phyloP scores from a whole-genome alignment of 169 alveolate genomes.

The Cryptosporidium andersoni region DNA sequence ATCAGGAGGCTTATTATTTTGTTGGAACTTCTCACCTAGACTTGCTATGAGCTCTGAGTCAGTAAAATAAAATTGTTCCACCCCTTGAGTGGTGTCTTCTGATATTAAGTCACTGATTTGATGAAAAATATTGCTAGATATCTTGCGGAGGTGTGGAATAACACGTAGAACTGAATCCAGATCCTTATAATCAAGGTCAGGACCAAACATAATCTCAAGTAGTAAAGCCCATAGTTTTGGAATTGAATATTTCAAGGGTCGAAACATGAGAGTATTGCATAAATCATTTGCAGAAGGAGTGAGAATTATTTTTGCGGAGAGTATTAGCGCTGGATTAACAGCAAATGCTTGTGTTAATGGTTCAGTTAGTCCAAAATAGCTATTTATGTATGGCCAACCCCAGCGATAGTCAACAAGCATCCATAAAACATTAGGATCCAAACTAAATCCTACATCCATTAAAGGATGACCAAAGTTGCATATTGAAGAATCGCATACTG shows the following conservation, averaged over 20 bases:
- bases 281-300: slow-evolving; percentile 22
- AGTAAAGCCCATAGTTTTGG: slow-evolving; percentile 19
- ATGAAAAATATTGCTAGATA: slow-evolving; percentile 2
- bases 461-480: slow-evolving; percentile 59
- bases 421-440: slow-evolving; percentile 46
- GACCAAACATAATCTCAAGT: slow-evolving; percentile 62
- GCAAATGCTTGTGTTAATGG: slow-evolving; percentile 34
- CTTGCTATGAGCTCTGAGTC: slow-evolving; percentile 8
- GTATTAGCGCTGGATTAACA: slow-evolving; percentile 23
- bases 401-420: slow-evolving; percentile 51
- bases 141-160: slow-evolving; percentile 26
- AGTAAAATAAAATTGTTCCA: slow-evolving; percentile 2
- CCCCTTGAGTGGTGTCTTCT: slow-evolving; percentile 7
- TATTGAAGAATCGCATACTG: slow-evolving; percentile 47
- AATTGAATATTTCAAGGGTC: slow-evolving; percentile 3
- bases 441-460: slow-evolving; percentile 31
- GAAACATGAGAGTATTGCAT: background rate
- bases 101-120: background rate
- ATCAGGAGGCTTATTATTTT: background rate
- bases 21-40: background rate
- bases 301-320: slow-evolving; percentile 35
- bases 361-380: slow-evolving; percentile 36
- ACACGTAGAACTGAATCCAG: slow-evolving; percentile 5
- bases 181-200: slow-evolving; percentile 36
- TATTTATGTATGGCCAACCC: slow-evolving; percentile 58